Percentiles rank a stretch among this genome's conserved stretches.
phyloP scores from a whole-genome alignment of 2,329 filamentous ascomycete species.

The Rutstroemia sp. region DNA sequence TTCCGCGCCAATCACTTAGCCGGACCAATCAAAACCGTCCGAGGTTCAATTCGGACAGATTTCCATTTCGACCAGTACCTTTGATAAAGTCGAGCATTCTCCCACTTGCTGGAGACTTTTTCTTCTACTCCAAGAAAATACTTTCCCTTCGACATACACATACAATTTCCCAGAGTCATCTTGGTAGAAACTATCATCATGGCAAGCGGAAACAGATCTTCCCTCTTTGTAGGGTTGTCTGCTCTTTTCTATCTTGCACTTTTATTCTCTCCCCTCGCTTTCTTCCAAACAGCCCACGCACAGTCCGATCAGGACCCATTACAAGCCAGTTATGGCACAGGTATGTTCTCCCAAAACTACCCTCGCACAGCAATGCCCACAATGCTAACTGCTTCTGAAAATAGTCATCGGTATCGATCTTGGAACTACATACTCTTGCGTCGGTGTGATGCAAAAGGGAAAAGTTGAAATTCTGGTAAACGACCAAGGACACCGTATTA shows the following conservation, averaged over 20 bases:
- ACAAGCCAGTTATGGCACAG: constrained; percentile 70
- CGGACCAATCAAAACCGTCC: constrained; percentile 19
- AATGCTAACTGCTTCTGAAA: constrained; percentile 14
- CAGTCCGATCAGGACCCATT: constrained; percentile 58
- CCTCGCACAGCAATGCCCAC: not conserved
- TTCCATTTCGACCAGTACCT: constrained; percentile 17
- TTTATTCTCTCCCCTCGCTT: constrained; percentile 78
- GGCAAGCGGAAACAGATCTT: constrained; percentile 55
- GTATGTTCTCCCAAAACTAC: constrained; percentile 29
- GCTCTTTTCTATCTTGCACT: constrained; percentile 86
- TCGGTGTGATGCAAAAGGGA: constrained; percentile 92
- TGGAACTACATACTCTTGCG: constrained; percentile 83
- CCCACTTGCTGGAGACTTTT: not conserved
- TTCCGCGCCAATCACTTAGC: constrained; percentile 3
- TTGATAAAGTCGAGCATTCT: constrained; percentile 6
- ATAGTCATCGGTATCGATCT: constrained; percentile 90
- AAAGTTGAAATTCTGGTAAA: constrained; percentile 95
- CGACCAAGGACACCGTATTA: constrained; percentile 95
- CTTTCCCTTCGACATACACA: not conserved
- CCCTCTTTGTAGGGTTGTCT: constrained; percentile 75
- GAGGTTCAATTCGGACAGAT: constrained; percentile 21
- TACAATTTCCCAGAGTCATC: constrained; percentile 4
- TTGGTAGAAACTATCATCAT: constrained; percentile 35
- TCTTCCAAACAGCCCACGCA: constrained; percentile 69
- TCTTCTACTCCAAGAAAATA: constrained; percentile 5